Conservation (phyloP, 768 basidiomycete genomes). For the Boletellus ananas region DNA sequence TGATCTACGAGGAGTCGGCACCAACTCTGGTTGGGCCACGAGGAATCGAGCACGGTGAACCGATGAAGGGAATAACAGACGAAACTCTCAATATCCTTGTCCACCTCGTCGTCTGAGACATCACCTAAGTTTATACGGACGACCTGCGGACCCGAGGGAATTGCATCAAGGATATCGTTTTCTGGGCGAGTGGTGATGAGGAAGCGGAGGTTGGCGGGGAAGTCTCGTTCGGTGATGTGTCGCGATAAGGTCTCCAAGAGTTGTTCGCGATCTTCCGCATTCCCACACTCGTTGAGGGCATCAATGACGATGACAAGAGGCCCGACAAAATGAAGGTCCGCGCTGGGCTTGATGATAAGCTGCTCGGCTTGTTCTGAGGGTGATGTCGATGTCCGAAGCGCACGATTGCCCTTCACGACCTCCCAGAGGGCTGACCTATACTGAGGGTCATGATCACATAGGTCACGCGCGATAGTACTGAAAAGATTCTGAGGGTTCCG, state of each 20-base stretch:
- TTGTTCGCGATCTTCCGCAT: background rate
- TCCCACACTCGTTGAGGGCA: constrained; percentile 11
- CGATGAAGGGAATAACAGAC: background rate
- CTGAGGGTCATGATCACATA: too few relatives aligned
- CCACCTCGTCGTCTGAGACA: background rate
- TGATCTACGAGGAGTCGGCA: constrained; percentile 9
- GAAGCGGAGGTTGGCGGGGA: background rate
- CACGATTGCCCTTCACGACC: too few relatives aligned
- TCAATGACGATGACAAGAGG: too few relatives aligned
- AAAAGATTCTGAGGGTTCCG: too few relatives aligned
- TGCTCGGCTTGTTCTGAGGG: too few relatives aligned
- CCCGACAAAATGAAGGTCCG: too few relatives aligned
- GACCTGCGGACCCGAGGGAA: constrained; percentile 8
- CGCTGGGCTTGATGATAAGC: too few relatives aligned
- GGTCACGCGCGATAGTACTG: too few relatives aligned
- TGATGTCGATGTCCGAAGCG: too few relatives aligned
- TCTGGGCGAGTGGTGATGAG: background rate
- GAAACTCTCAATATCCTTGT: background rate
- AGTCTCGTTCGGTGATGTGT: background rate
- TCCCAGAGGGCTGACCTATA: too few relatives aligned
- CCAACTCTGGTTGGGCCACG: constrained; percentile 4
- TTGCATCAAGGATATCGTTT: constrained; percentile 4
- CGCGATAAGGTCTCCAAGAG: constrained; percentile 2
- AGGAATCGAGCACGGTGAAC: background rate
- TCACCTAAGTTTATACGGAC: constrained; percentile 12